Base-by-base conservation (phyloP, 352 stramenopile genomes). In the Globisporangium lucens region DNA sequence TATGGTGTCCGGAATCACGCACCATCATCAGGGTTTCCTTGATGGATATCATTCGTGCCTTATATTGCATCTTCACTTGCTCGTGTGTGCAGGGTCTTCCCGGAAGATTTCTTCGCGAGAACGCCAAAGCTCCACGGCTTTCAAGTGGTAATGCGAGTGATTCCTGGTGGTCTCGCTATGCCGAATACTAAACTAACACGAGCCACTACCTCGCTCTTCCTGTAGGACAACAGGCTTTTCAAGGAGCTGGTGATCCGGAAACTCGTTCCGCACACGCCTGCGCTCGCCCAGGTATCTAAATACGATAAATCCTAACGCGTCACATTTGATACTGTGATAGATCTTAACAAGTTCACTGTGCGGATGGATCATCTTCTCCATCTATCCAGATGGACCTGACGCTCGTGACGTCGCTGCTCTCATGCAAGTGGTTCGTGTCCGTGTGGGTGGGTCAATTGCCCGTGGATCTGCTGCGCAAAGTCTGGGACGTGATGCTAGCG, bases 381-480 rank as follows among this genome's bases (percentile, higher is more conserved):
- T 22, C 22, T 33, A 8, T 47, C 41, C 6, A 90, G 82, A 61
- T 83, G 61, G 82, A 92, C 49, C 63, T 92, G 30, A 68, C 73
- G 41, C 70, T 89, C 27, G 68, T 93, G 30, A 79, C 82, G 17
- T 89, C 82, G 33, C 61, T 93, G 22, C 65, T 93, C 8, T 83
- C 79, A 33, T 91, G 77, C 72, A 93, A 93, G 70, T 93, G 85
- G 85, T 93, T 91, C 43, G 80, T 93, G 5, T 79, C 80, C 7
- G 56, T 93, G 4, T 93, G 82, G 80, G 82, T 93, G 24, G 81
- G 81, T 27, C 77, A 90, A 61, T 61, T 91, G 6, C 81, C 82
- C 7, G 36, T 75, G 8, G 43, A 69, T 10, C 51, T 89, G 56
- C 75, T 93, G 12, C 69, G 76, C 56, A 62, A 79, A 20, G 72